Conservation (phyloP, 257 asterid species). For the Osmanthus fragrans region DNA sequence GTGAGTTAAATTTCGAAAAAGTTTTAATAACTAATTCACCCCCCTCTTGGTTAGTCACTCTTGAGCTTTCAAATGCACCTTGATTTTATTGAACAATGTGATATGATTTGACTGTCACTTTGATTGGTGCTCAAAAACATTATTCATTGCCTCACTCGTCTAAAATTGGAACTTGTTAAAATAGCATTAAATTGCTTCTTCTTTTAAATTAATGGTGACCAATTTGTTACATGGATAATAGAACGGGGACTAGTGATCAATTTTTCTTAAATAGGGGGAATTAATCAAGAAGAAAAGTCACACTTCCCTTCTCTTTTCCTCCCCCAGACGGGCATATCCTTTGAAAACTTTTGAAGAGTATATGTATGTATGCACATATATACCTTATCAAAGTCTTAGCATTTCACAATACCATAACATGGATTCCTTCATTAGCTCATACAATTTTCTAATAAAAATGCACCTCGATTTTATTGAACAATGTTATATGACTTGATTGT, state of each 20-base stretch:
- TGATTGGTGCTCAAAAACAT: too few species aligned
- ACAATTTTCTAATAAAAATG: not conserved
- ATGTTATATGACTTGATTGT: too few species aligned
- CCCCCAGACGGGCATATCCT: not conserved
- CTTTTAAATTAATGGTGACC: not conserved
- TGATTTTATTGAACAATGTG: too few species aligned
- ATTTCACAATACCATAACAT: conserved; percentile 22
- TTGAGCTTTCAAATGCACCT: too few species aligned
- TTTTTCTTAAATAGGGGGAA: conserved; percentile 1
- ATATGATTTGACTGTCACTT: too few species aligned
- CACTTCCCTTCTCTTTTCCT: conserved; percentile 66
- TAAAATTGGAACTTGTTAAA: too few species aligned
- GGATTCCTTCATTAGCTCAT: conserved; percentile 9
- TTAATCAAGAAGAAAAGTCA: conserved; percentile 54
- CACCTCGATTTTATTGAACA: too few species aligned
- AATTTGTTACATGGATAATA: not conserved
- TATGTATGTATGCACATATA: not conserved
- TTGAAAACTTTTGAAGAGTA: not conserved
- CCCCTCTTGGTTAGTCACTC: too few species aligned
- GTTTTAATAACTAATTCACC: too few species aligned
- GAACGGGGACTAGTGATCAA: not conserved
- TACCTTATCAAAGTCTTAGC: conserved; percentile 18
- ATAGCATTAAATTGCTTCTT: not conserved
- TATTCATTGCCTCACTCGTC: too few species aligned
- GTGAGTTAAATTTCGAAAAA: too few species aligned